Base-by-base conservation (phyloP, 192 early-diverging fungal species). In the Funneliformis mosseae region DNA sequence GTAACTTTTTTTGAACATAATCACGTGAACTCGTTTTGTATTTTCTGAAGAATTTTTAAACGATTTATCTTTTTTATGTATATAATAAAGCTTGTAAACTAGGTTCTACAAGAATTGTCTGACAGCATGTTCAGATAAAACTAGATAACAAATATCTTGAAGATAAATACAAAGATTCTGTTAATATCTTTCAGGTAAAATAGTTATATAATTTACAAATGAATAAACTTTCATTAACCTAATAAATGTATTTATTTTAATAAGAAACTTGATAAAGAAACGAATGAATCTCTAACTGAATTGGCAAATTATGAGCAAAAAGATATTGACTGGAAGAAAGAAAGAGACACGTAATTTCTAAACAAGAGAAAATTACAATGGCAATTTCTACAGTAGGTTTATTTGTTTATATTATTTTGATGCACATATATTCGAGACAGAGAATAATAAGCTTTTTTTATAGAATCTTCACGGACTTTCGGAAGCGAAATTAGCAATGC, bases 251-350 rank as follows among this genome's bases (percentile, higher is more conserved):
- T 42, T 43, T 66, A 33, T 33, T 42, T 67, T 33, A 16, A 42
- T 66, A 14, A 87, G 86, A 70, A 78, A 67, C 83, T 92, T 7
- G 90, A 90, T 23, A 87, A 84, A 79, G 87, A 92, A 76, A 87
- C 90, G 4, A 84, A 87, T 48, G 88, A 89, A 55, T 88, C 90
- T 41, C 45, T 82, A 11, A 86, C 87, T 61, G 87, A 94, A 74
- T 85, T 94, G 18, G 86, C 91, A 14, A 89, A 85, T 79, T 91
- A 91, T 63, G 95, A 96, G 85, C 0, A 33, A 66, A 88, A 92
- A 45, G 93, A 96, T 81, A 93, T 98, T 27, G 92, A 96, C 83
- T 96, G 68, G 91, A 92, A 76, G 96, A 97, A 83, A 95, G 91
- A 78, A 92, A 92, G 83, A 95, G 96, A 79, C 92, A 96, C 86